A percentile compares a stretch with the other conserved stretches of the same genome.
These are phyloP conservation scores for Friedmanniomyces endolithicus DNA, from an alignment of 495 filamentous ascomycete genomes.

Conservation along the genomic window DNA sequence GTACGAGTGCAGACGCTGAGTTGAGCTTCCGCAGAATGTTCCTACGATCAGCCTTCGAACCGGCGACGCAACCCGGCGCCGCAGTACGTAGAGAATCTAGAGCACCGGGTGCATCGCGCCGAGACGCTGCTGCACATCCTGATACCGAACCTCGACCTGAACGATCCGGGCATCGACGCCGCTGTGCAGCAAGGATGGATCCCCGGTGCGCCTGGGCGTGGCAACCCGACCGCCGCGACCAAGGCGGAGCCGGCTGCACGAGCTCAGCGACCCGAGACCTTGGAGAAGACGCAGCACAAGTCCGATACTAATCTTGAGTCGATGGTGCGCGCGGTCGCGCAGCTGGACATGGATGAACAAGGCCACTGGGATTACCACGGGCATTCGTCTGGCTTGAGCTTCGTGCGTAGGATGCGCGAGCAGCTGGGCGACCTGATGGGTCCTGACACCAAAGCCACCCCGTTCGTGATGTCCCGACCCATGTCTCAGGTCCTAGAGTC, in stretches of 20 bases:
- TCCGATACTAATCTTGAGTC: conserved; percentile 71
- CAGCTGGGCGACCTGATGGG: conserved; percentile 64
- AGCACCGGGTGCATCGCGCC: conserved; percentile 69
- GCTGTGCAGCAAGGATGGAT: conserved; percentile 36
- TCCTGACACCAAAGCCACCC: conserved; percentile 27
- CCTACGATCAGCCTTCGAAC: conserved; percentile 96
- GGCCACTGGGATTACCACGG: conserved; percentile 94
- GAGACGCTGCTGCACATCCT: conserved; percentile 66
- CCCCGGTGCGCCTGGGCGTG: conserved; percentile 20
- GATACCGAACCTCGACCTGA: conserved; percentile 75
- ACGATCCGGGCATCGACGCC: conserved; percentile 67
- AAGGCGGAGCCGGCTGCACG: background rate
- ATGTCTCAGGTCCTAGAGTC: conserved; percentile 53
- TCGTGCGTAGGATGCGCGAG: conserved; percentile 70
- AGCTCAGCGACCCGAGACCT: background rate
- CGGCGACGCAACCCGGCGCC: conserved; percentile 87
- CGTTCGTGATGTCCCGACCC: conserved; percentile 30
- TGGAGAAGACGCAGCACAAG: conserved; percentile 29
- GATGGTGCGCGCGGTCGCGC: conserved; percentile 86
- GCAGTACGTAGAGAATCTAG: conserved; percentile 87
- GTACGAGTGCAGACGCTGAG: background rate
- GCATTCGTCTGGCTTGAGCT: conserved; percentile 81
- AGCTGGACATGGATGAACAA: conserved; percentile 79
- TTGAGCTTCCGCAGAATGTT: conserved; percentile 57
- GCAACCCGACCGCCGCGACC: conserved; percentile 5